phyloP scores from a whole-genome alignment of 176 grass and related monocot species.

The Raddia guianensis region DNA sequence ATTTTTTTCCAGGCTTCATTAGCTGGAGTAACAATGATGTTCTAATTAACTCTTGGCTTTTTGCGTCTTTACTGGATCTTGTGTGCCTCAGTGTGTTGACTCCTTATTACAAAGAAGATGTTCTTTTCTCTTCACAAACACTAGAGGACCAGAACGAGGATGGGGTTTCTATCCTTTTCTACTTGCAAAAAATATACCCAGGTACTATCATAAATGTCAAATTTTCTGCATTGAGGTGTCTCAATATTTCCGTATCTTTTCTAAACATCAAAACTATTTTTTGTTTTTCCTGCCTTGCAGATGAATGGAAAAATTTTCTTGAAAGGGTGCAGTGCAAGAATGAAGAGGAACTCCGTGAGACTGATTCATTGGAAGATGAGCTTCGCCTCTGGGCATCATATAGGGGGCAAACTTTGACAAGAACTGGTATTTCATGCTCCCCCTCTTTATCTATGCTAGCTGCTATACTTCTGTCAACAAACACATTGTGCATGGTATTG shows the following conservation, averaged over 20 bases:
- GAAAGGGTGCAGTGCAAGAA: slow-evolving; percentile 61
- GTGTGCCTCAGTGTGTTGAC: slow-evolving; percentile 77
- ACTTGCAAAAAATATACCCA: slow-evolving; percentile 97
- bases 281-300: slow-evolving; percentile 49
- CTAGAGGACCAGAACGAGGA: slow-evolving; percentile 84
- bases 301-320: slow-evolving; percentile 98
- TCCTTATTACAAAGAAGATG: slow-evolving; percentile 92
- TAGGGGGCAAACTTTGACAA: slow-evolving; percentile 92
- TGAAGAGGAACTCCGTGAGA: slow-evolving; percentile 74
- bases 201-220: slow-evolving; percentile 48
- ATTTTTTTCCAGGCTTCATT: background rate
- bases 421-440: slow-evolving; percentile 63
- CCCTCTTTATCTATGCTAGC: slow-evolving; percentile 19
- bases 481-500: background rate
- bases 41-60: slow-evolving; percentile 10
- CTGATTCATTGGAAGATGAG: slow-evolving; percentile 68
- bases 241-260: slow-evolving; percentile 25
- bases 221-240: background rate
- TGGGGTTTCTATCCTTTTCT: slow-evolving; percentile 97
- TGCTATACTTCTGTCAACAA: background rate
- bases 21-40: slow-evolving; percentile 15
- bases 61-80: slow-evolving; percentile 29
- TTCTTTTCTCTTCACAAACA: slow-evolving; percentile 79
- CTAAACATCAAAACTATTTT: slow-evolving; percentile 6
- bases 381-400: slow-evolving; percentile 96